These are phyloP conservation scores for Boletus sp. DNA, from an alignment of 1,284 basidiomycete genomes.

Conservation along the genomic window DNA sequence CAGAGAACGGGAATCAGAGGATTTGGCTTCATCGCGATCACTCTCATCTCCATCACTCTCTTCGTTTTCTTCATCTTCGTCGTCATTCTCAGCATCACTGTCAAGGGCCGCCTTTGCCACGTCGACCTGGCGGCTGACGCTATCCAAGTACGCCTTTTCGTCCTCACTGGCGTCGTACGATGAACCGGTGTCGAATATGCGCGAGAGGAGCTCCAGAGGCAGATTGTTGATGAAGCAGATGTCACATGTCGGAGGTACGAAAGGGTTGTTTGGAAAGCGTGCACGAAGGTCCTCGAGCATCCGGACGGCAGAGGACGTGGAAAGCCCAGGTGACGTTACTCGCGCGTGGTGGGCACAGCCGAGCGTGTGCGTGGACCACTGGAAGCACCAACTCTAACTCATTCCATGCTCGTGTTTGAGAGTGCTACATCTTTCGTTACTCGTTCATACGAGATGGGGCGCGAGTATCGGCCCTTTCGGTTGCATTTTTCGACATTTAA, in stretches of 20 bases:
- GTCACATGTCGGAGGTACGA: background rate
- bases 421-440: no score
- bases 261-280: background rate
- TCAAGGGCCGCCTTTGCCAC: background rate
- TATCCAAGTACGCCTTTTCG: background rate
- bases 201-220: background rate
- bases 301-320: no score
- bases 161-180: background rate
- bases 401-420: no score
- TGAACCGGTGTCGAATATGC: background rate
- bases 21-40: slow-evolving; percentile 3
- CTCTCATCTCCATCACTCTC: background rate
- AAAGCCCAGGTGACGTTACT: no score
- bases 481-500: no score
- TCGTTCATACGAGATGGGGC: no score
- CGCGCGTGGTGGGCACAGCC: no score
- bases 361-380: no score
- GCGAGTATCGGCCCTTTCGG: no score
- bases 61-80: background rate
- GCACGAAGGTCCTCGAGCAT: background rate
- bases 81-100: background rate
- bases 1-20: slow-evolving; percentile 1
- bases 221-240: background rate
- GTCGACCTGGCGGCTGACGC: background rate
- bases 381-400: no score